Conservation (phyloP, 1,284 basidiomycete genomes). For the Fistulinella cinereoalba region DNA sequence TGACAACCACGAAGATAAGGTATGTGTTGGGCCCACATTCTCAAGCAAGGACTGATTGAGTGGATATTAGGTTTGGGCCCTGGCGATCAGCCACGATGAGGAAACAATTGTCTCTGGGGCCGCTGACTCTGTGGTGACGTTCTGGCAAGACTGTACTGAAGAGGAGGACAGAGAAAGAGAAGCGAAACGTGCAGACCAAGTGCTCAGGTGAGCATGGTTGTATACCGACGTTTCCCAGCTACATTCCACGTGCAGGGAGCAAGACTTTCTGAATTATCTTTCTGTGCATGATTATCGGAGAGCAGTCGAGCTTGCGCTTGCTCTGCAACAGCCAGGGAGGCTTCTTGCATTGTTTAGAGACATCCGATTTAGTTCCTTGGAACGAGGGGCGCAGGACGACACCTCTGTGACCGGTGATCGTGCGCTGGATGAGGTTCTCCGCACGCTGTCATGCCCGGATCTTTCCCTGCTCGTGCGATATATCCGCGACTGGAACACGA, state of each 20-base stretch:
- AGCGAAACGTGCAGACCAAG: constrained; percentile 63
- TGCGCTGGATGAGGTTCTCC: constrained; percentile 81
- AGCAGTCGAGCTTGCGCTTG: constrained; percentile 88
- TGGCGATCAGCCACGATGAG: constrained; percentile 78
- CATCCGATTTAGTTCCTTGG: constrained; percentile 42
- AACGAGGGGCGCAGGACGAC: constrained; percentile 6
- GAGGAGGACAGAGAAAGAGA: constrained; percentile 76
- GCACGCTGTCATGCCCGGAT: constrained; percentile 67
- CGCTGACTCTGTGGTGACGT: constrained; percentile 89
- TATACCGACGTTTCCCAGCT: constrained; percentile 5
- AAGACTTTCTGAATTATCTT: constrained; percentile 92
- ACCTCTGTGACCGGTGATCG: constrained; percentile 59
- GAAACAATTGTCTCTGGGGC: constrained; percentile 85
- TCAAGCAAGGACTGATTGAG: constrained; percentile 1
- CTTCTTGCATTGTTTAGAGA: constrained; percentile 79
- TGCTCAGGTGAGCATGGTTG: constrained; percentile 64
- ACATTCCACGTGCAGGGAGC: constrained; percentile 62
- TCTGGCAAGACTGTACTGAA: constrained; percentile 93
- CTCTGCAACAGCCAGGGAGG: constrained; percentile 91
- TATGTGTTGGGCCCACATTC: constrained; percentile 38
- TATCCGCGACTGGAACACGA: constrained; percentile 92
- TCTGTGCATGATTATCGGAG: constrained; percentile 85
- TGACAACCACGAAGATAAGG: constrained; percentile 97
- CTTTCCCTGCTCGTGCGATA: constrained; percentile 82
- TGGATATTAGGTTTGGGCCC: constrained; percentile 79